These are phyloP conservation scores for Taphrina deformans DNA, from an alignment of 1,139 yeast species.

Conservation along the genomic window DNA sequence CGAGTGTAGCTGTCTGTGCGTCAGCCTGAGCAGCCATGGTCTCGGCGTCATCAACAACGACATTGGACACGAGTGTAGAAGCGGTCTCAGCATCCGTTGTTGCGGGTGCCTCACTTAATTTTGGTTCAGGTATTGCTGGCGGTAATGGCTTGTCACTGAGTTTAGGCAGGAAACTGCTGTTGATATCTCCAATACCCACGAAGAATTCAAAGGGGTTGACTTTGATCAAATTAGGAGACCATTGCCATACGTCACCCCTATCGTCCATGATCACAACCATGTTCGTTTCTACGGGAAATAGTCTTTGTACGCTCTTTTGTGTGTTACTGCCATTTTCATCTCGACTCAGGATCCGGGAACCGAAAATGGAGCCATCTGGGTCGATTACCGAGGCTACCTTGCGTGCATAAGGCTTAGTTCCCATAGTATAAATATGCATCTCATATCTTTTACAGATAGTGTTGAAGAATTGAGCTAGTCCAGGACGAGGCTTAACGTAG, in stretches of 20 bases:
- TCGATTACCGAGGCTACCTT: constrained; percentile 89
- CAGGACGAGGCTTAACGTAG: constrained; percentile 90
- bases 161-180: constrained; percentile 87
- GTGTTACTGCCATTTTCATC: constrained; percentile 94
- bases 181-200: constrained; percentile 96
- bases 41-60: constrained; percentile 40
- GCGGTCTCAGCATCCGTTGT: constrained; percentile 16
- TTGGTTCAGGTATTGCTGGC: background rate
- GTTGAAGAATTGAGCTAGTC: constrained; percentile 68
- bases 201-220: constrained; percentile 95
- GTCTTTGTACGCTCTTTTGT: constrained; percentile 79
- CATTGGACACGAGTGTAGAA: constrained; percentile 39
- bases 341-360: constrained; percentile 84
- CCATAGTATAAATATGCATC: constrained; percentile 96
- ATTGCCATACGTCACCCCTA: constrained; percentile 98
- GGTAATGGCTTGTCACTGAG: constrained; percentile 42
- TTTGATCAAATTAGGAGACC: constrained; percentile 88
- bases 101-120: constrained; percentile 7
- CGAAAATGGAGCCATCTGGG: constrained; percentile 81
- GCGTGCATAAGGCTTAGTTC: constrained; percentile 91
- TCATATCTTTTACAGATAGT: constrained; percentile 69
- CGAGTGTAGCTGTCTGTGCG: constrained; percentile 59
- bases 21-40: constrained; percentile 48
- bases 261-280: constrained; percentile 97
- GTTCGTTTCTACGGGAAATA: constrained; percentile 93